Percentiles rank a stretch among this genome's conserved stretches.
These are phyloP conservation scores for Syncephalastrum sp. DNA, from an alignment of 371 early-diverging fungal genomes.

Conservation along the genomic window DNA sequence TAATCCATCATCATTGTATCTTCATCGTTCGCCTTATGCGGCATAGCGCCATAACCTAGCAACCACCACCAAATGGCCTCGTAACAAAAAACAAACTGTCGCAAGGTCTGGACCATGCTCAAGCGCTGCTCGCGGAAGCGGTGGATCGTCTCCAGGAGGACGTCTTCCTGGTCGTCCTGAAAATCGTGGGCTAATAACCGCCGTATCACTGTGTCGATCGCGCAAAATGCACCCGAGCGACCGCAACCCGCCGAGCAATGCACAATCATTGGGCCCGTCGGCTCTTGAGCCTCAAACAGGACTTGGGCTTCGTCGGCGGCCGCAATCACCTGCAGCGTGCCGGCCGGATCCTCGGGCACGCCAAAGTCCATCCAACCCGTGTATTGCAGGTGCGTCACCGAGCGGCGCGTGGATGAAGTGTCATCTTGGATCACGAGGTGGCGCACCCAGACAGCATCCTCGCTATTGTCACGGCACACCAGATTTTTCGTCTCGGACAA, in stretches of 20 bases:
- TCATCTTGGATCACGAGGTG: conserved; percentile 12
- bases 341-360: conserved; percentile 62
- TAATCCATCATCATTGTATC: background rate
- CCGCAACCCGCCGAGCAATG: conserved; percentile 98
- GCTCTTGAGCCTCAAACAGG: conserved; percentile 14
- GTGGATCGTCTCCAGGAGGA: conserved; percentile 64
- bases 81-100: conserved; percentile 91
- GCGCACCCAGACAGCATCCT: conserved; percentile 34
- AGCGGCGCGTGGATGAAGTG: conserved; percentile 27
- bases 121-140: conserved; percentile 79
- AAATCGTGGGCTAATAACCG: conserved; percentile 24
- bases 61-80: conserved; percentile 75
- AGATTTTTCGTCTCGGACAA: conserved; percentile 16
- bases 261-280: conserved; percentile 75
- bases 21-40: background rate
- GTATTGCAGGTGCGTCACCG: conserved; percentile 77
- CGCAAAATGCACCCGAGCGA: conserved; percentile 91
- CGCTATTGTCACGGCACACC: conserved; percentile 14
- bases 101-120: conserved; percentile 84
- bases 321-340: conserved; percentile 60
- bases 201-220: conserved; percentile 68
- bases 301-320: conserved; percentile 56
- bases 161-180: conserved; percentile 41
- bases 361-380: conserved; percentile 89
- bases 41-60: conserved; percentile 25